phyloP scores from a whole-genome alignment of 148 eudicot species.

The Rhododendron vialii region DNA sequence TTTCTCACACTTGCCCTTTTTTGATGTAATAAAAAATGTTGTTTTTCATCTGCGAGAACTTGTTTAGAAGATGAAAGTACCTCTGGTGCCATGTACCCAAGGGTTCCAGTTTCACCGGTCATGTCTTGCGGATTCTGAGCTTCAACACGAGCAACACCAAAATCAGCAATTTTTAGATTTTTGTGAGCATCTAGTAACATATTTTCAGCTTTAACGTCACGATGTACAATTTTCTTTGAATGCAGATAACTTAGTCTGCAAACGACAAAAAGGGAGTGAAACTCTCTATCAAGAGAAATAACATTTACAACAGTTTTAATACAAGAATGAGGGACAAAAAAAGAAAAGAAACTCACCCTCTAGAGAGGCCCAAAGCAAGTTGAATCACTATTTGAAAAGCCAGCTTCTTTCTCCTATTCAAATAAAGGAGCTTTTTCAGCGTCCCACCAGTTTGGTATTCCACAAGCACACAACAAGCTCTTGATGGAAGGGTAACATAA shows the following conservation, averaged over 20 bases:
- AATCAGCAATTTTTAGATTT: slow-evolving; percentile 81
- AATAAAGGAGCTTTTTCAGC: slow-evolving; percentile 50
- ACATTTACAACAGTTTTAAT: background rate
- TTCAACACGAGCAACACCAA: slow-evolving; percentile 97
- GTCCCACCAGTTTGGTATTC: slow-evolving; percentile 86
- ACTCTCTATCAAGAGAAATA: background rate
- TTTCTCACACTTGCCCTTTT: background rate
- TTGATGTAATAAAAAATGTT: background rate
- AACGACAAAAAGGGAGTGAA: background rate
- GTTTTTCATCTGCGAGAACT: slow-evolving; percentile 29
- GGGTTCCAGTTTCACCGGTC: slow-evolving; percentile 96
- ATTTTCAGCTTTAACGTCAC: slow-evolving; percentile 92
- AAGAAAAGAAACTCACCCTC: slow-evolving; percentile 52
- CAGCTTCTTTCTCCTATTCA: slow-evolving; percentile 56
- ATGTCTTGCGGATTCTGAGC: slow-evolving; percentile 89
- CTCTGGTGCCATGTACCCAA: slow-evolving; percentile 98
- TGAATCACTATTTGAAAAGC: slow-evolving; percentile 62
- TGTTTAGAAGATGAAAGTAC: slow-evolving; percentile 21
- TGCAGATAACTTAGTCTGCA: slow-evolving; percentile 82
- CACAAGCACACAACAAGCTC: slow-evolving; percentile 85
- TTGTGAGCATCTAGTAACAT: slow-evolving; percentile 58
- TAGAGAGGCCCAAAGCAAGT: slow-evolving; percentile 80
- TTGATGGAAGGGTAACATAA: slow-evolving; percentile 42
- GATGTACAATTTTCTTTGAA: slow-evolving; percentile 76
- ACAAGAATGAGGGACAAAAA: background rate